Conservation (phyloP, 352 stramenopile genomes). For the Sclerospora graminicola region DNA sequence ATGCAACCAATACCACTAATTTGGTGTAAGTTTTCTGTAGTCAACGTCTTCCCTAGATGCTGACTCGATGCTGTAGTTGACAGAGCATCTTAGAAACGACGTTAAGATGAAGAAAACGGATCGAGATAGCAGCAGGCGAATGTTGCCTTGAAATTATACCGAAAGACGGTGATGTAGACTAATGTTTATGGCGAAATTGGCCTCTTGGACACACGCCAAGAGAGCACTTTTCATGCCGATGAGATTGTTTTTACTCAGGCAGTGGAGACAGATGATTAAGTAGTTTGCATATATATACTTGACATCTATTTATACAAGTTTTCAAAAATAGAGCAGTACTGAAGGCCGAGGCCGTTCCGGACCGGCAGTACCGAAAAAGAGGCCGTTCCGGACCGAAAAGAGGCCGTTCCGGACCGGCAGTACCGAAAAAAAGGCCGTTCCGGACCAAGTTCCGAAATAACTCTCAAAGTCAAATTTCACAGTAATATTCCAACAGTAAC, state of each 20-base stretch:
- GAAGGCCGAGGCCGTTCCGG: too few species aligned
- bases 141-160: conserved; percentile 5
- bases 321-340: too few species aligned
- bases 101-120: too few species aligned
- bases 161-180: conserved; percentile 10
- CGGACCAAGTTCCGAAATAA: too few species aligned
- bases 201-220: conserved; percentile 9
- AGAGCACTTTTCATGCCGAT: conserved; percentile 7
- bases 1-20: conserved; percentile 1
- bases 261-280: not conserved
- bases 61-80: conserved; percentile 10
- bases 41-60: conserved; percentile 3
- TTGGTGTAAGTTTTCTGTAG: conserved; percentile 12
- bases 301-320: too few species aligned
- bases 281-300: conserved; percentile 13
- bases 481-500: too few species aligned
- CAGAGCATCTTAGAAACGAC: conserved; percentile 3
- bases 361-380: too few species aligned
- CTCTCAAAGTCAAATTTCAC: too few species aligned
- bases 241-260: conserved; percentile 9
- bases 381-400: too few species aligned
- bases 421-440: too few species aligned
- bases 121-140: not conserved
- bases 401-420: too few species aligned
- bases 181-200: conserved; percentile 6